phyloP scores from a whole-genome alignment of 2,329 filamentous ascomycete genomes.

The Fusarium begoniae region DNA sequence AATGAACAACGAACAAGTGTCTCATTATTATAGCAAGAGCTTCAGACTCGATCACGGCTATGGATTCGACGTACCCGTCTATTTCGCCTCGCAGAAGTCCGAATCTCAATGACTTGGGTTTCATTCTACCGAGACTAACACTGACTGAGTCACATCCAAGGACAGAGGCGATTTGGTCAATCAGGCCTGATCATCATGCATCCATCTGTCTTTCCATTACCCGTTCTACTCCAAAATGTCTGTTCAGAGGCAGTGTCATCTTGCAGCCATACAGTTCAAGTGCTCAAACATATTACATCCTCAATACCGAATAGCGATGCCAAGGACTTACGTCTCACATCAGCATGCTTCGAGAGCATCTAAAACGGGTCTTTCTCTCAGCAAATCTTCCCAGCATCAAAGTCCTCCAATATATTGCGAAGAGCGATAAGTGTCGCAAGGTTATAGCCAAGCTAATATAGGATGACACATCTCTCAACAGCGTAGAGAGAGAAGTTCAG shows the following conservation, averaged over 20 bases:
- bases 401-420: constrained; percentile 49
- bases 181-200: background rate
- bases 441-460: constrained; percentile 52
- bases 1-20: background rate
- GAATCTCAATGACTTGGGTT: background rate
- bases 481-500: background rate
- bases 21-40: background rate
- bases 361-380: constrained; percentile 50
- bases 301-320: constrained; percentile 4
- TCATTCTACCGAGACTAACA: background rate
- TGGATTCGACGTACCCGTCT: background rate
- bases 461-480: constrained; percentile 44
- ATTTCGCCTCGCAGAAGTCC: background rate
- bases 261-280: background rate
- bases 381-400: constrained; percentile 50
- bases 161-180: background rate
- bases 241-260: background rate
- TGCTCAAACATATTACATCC: background rate
- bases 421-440: constrained; percentile 46
- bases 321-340: constrained; percentile 8
- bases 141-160: background rate
- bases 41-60: background rate
- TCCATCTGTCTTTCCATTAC: background rate
- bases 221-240: background rate
- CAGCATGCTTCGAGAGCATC: background rate